Base-by-base conservation (phyloP, 805 yeast genomes). In the Priceomyces carsonii region DNA sequence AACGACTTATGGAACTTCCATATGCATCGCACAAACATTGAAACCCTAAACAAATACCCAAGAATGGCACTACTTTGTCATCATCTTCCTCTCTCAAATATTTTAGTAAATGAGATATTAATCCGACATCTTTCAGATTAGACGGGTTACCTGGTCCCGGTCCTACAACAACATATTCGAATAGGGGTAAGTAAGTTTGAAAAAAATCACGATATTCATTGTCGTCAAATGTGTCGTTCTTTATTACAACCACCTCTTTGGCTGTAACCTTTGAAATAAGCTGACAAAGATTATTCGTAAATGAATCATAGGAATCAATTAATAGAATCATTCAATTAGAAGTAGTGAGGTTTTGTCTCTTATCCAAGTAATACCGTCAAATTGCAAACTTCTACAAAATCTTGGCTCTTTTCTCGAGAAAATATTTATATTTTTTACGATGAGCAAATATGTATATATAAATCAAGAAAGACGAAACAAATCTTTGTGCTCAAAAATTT, bases 131-230 rank as follows among this genome's bases (percentile, higher is more conserved):
- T 1, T 53, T 46, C 23, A 3, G 72, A 51, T 47, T 66, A 1
- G 62, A 58, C 0, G 99, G 99, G 47, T 85, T 79, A 0, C 99
- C 99, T 0, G 99, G 99, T 0, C 99, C 99, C 0, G 99, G 99
- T 0, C 99, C 99, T 6, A 93, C 71, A 0, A 93, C 79, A 3
- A 93, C 69, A 21, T 88, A 88, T 39, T 85, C 87, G 45, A 87
- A 80, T 6, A 65, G 51, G 0, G 70, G 65, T 13, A 86, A 51
- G 39, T 73, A 68, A 1, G 50, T 39, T 5, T 48, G 45, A 32
- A 84, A 63, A 20, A 66, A 68, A 1, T 44, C 32, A 3, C 56
- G 52, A 39, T 56, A 66, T 6, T 58, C 53, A 15, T 42, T 46
- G 14, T 59, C 52, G 8, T 47, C 25, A 35, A 75, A 63, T 0